Evolutionary conservation across 2,329 filamentous ascomycete species (phyloP).

Genomic region (Massarina eburnea): DNA sequence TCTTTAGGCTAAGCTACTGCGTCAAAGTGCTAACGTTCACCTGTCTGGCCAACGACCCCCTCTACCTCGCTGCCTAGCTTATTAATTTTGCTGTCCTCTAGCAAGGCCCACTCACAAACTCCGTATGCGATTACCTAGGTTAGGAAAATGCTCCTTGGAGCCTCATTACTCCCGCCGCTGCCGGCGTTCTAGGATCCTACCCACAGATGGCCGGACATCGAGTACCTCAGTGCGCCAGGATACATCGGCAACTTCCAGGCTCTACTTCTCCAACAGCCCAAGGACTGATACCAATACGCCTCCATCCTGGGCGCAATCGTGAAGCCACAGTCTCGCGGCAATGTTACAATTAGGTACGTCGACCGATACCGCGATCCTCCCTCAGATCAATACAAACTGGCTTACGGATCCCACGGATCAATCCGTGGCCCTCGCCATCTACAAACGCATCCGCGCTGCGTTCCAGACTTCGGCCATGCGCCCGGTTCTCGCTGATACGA

Average conservation of each 20-base stretch:
- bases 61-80: conserved; percentile 16
- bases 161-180: conserved; percentile 11
- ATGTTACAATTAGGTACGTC: conserved; percentile 35
- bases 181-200: conserved; percentile 9
- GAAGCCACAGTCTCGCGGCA: conserved; percentile 38
- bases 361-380: conserved; percentile 24
- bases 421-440: conserved; percentile 33
- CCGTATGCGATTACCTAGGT: conserved; percentile 22
- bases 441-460: conserved; percentile 32
- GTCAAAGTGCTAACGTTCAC: conserved; percentile 11
- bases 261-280: conserved; percentile 21
- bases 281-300: conserved; percentile 34
- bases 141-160: conserved; percentile 27
- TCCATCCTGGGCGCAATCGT: conserved; percentile 34
- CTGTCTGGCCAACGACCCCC: not conserved
- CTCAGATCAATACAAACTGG: conserved; percentile 41
- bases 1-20: conserved; percentile 24
- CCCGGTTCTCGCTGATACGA: conserved; percentile 8
- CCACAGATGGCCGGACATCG: conserved; percentile 30
- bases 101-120: conserved; percentile 20
- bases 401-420: conserved; percentile 35
- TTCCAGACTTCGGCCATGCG: conserved; percentile 24
- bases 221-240: conserved; percentile 20
- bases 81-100: conserved; percentile 13
- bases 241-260: conserved; percentile 23